These are phyloP conservation scores for Trichosporon sp. DNA, from an alignment of 1,284 basidiomycete species.

Conservation along the genomic window DNA sequence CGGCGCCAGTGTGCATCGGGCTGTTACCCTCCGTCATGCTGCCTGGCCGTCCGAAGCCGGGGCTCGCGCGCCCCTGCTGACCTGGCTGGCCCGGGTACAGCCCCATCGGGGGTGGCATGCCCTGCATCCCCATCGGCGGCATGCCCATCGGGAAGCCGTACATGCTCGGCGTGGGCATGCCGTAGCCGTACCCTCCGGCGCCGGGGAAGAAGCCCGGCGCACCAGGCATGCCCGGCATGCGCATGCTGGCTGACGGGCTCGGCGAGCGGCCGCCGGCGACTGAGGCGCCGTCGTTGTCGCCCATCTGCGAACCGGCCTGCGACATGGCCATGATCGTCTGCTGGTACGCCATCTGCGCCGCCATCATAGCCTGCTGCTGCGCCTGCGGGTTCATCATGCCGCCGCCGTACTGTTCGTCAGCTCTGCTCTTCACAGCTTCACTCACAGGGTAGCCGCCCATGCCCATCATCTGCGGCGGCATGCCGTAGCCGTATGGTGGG, in stretches of 20 bases:
- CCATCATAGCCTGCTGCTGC: constrained; percentile 76
- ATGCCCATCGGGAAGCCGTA: constrained; percentile 13
- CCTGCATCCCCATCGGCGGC: constrained; percentile 2
- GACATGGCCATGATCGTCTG: constrained; percentile 82
- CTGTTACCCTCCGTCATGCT: neutral
- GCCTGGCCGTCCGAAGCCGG: neutral
- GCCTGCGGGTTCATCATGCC: constrained; percentile 41
- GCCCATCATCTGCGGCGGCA: constrained; percentile 28
- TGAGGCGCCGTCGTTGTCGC: constrained; percentile 40
- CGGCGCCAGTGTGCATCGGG: neutral
- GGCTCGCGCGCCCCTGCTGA: neutral
- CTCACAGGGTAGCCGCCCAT: neutral
- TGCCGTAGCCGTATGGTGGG: constrained; percentile 42
- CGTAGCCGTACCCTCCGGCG: constrained; percentile 8
- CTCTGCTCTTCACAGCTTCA: neutral
- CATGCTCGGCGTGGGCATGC: constrained; percentile 18
- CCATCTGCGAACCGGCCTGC: constrained; percentile 65
- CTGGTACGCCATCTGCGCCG: constrained; percentile 78
- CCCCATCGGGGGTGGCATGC: neutral
- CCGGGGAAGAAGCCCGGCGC: neutral
- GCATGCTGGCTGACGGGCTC: constrained; percentile 9
- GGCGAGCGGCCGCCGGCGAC: constrained; percentile 18
- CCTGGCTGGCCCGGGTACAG: neutral
- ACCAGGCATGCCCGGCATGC: constrained; percentile 10
- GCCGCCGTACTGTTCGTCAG: constrained; percentile 12